Base-by-base conservation (phyloP, 2,329 filamentous ascomycete genomes). In the Penicillium hesseltinei region DNA sequence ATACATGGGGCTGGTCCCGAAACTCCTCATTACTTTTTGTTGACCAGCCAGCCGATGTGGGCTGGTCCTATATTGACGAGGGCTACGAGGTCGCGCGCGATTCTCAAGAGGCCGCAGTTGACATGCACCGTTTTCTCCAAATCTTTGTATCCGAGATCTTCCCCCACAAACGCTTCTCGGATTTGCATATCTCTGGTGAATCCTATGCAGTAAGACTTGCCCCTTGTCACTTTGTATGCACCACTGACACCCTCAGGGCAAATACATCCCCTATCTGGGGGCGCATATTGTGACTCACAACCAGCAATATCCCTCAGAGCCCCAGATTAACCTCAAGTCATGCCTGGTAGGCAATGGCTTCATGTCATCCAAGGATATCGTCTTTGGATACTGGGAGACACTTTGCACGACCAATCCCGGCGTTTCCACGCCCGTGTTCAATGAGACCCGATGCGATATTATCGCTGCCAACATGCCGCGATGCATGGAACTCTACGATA, bases 121-220 rank as follows among this genome's bases (percentile, higher is more conserved):
- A 82, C 64, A 78, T 82, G 72, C 77, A 81, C 61, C 66, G 75
- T 36, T 82, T 82, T 59, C 67, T 82, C 50, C 78, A 80, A 59
- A 67, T 81, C 5, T 81, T 82, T 59, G 72, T 78, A 21, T 71
- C 69, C 15, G 71, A 78, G 17, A 73, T 79, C 0, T 81, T 82
- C 52, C 79, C 80, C 0, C 65, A 76, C 9, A 64, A 77, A 19
- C 61, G 64, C 31, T 52, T 72, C 0, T 64, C 70, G 3, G 71
- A 77, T 4, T 73, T 83, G 29, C 76, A 81, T 44, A 75, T 82
- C 29, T 76, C 80, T 0, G 80, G 80, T 0, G 80, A 82, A 58
- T 78, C 75, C 55, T 82, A 80, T 68, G 80, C 70, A n/a, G 75
- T 78, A 64, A 63, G 70, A 15, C 6, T 17, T 29, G 6, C 8